These are phyloP conservation scores for Ophiostoma sp. DNA, from an alignment of 2,329 filamentous ascomycete species.

Conservation along the genomic window DNA sequence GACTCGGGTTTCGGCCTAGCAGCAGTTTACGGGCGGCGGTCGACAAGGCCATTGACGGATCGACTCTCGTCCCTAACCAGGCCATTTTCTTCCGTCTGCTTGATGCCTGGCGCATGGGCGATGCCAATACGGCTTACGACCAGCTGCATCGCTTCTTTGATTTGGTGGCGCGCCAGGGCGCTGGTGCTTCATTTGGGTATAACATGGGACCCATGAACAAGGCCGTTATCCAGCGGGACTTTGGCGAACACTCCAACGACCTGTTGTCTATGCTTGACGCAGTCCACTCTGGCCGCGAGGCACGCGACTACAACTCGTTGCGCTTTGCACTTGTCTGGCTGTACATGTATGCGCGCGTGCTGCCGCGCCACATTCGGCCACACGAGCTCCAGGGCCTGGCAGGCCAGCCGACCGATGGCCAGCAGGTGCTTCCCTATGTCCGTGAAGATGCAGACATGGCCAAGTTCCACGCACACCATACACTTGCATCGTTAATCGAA, in stretches of 20 bases:
- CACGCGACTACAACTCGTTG: constrained; percentile 83
- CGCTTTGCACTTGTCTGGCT: constrained; percentile 97
- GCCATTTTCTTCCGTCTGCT: constrained; percentile 52
- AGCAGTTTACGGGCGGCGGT: constrained; percentile 14
- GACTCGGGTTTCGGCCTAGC: constrained; percentile 23
- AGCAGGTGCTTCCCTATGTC: constrained; percentile 27
- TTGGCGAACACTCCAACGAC: constrained; percentile 84
- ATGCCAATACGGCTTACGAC: constrained; percentile 86
- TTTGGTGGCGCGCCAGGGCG: constrained; percentile 76
- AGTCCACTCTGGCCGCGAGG: constrained; percentile 88
- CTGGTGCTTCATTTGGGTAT: constrained; percentile 72
- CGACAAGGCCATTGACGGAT: constrained; percentile 20
- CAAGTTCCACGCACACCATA: constrained; percentile 18
- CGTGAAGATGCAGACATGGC: constrained; percentile 23
- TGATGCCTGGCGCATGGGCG: constrained; percentile 85
- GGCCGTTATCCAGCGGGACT: constrained; percentile 89
- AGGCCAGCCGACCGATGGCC: constrained; percentile 25
- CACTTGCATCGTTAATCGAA: constrained; percentile 24
- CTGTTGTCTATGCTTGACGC: constrained; percentile 93
- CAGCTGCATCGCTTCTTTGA: constrained; percentile 93
- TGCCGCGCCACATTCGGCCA: constrained; percentile 44
- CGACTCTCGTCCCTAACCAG: constrained; percentile 38
- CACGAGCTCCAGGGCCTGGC: constrained; percentile 27
- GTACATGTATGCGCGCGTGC: constrained; percentile 73
- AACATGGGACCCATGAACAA: constrained; percentile 93